A percentile compares a stretch with the other conserved stretches of the same genome.
Conservation (phyloP, 306 rosid genomes). For the Begonia masoniana region DNA sequence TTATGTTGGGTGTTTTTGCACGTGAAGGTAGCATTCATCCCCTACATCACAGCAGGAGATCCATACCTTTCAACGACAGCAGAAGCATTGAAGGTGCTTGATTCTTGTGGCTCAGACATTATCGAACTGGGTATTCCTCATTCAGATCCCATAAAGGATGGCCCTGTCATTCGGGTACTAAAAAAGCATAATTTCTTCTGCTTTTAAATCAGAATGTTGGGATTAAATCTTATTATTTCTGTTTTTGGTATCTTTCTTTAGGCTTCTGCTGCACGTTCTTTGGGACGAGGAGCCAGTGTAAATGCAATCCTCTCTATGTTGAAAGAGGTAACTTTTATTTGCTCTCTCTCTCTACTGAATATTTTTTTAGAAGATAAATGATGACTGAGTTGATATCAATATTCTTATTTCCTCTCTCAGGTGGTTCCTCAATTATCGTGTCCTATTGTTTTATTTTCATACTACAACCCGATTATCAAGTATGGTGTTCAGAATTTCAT, state of each 20-base stretch:
- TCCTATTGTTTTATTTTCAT: constrained; percentile 78
- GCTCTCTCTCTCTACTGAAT: no score
- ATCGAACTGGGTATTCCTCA: constrained; percentile 88
- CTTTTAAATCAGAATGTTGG: no score
- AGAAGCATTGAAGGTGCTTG: constrained; percentile 80
- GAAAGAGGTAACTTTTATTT: constrained; percentile 49
- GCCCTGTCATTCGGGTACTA: constrained; percentile 91
- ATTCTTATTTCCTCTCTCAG: constrained; percentile 11
- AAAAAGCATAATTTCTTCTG: not conserved
- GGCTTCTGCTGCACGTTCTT: constrained; percentile 93
- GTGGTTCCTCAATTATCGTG: constrained; percentile 77
- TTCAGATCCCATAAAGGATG: constrained; percentile 96
- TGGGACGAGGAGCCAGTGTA: constrained; percentile 69
- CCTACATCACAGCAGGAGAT: constrained; percentile 90
- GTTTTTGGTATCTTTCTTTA: constrained; percentile 26
- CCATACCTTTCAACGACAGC: constrained; percentile 88
- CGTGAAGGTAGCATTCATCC: constrained; percentile 71
- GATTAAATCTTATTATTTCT: constrained; percentile 3
- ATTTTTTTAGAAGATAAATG: no score
- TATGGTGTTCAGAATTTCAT: constrained; percentile 65
- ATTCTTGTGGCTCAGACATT: constrained; percentile 77
- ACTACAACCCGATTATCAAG: constrained; percentile 86
- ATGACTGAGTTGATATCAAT: no score
- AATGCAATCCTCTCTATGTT: constrained; percentile 58
- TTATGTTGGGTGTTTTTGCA: no score